Evolutionary conservation across 805 yeast species (phyloP), one percentile per base, ranked within the genome.

Genomic region (Saturnispora serradocipensis): DNA sequence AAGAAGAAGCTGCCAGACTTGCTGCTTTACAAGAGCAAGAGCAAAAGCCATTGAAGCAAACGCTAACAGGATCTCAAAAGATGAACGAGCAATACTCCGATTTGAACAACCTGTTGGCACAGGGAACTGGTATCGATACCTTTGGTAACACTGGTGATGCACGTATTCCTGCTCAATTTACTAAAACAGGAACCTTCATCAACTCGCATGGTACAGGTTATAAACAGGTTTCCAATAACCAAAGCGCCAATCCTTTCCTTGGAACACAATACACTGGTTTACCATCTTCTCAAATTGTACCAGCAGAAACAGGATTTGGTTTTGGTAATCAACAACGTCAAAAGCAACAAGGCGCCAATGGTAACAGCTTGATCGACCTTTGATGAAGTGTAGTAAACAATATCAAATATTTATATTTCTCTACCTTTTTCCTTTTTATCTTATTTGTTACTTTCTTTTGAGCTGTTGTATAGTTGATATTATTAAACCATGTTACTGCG

Each of bases 81-180:
- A 75, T 80, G 61, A 76, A 79, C 54, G 80, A 78, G 44, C 73
- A 77, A 61, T 69, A 78, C 74, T 72, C 88, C 55, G 90, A 86
- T 54, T 76, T 91, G 62, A 89, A 89, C 70, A 76, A 78, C 50
- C 73, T 90, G 50, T 72, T 91, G 57, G 88, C 93, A 11, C 78
- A 81, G 43, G 97, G 96, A 28, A 87, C 96, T 0, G 97, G 96
- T 32, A 73, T 88, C 52, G 99, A 90, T 70, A 90, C 97, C 0
- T 93, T 87, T 67, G 96, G 96, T 65, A 88, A 88, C 67, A 81
- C 85, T 16, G 96, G 96, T 50, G 83, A 80, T 20, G 67, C 81
- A 7, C 82, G 97, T 70, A 78, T 91, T 51, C 96, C 98, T 3
- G 95, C 95, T 45, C 97, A 91, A 63, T 91, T 86, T 65, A 91